Evolutionary conservation across 2,329 filamentous ascomycete genomes (phyloP).

Genomic region (Fusarium udum): DNA sequence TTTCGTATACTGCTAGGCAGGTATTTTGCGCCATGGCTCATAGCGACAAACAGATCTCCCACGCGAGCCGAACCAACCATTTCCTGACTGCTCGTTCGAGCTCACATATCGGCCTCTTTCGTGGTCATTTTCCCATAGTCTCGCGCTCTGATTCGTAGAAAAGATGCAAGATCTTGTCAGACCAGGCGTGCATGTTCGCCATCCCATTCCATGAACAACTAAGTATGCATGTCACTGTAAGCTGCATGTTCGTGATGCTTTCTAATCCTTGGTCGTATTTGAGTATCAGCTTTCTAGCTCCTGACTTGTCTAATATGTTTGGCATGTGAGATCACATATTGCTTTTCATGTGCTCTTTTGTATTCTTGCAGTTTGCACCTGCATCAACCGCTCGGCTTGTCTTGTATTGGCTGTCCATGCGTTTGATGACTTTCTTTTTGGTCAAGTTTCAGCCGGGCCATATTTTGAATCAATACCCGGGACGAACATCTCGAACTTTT

Average conservation of each 20-base stretch:
- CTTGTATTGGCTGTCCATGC: background rate
- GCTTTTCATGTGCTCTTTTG: constrained; percentile 15
- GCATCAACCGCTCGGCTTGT: background rate
- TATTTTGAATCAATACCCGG: background rate
- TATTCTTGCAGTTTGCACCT: background rate
- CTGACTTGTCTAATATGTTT: background rate
- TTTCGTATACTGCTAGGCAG: background rate
- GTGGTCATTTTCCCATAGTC: background rate
- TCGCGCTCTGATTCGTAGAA: background rate
- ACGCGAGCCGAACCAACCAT: background rate
- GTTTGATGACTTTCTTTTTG: background rate
- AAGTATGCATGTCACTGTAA: background rate
- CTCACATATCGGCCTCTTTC: background rate
- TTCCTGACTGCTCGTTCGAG: background rate
- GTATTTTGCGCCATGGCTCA: background rate
- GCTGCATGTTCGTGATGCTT: background rate
- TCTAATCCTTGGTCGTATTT: background rate
- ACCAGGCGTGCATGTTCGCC: background rate
- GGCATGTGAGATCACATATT: constrained; percentile 1
- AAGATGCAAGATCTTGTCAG: background rate
- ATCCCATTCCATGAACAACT: background rate
- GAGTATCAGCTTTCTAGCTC: background rate
- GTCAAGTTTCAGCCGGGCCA: background rate
- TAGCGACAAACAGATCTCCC: constrained; percentile 17
- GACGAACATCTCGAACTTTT: background rate